Base-by-base conservation (phyloP, 129 eudicot species). In the Escallonia rubra region DNA sequence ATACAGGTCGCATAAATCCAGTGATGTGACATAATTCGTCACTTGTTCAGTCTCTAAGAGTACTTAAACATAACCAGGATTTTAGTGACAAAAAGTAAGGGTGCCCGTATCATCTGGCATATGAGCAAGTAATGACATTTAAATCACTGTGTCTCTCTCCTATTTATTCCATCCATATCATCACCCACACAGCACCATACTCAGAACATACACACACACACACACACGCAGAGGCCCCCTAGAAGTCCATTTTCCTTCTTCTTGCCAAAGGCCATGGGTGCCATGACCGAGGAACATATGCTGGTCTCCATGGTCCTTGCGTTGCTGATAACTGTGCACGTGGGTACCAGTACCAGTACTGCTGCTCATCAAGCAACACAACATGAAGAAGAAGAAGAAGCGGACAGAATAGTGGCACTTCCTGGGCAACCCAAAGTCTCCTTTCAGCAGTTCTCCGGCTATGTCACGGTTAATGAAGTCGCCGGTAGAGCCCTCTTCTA, bases 401-500 rank as follows among this genome's bases (percentile, higher is more conserved):
- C 80, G 47, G 98, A 93, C 79, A 69, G 96, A 65, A 88, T 93
- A 13, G 59, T 12, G 4, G 51, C 80, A 7, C 92, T 93, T 56
- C 98, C 98, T 43, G 98, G 98, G 11, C 98, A 93, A 67, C 98
- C 98, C 34, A 67, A 70, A 16, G 96, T 93, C 70, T 50, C 85
- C 3, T 93, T 93, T 68, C 83, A 82, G 65, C 98, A 92, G 61
- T 92, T 81, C 51, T 92, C 98, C 60, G 98, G 98, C 43, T 92
- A 92, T 38, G 96, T 92, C 34, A 92, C 98, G 42, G 98, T 92
- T 40, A 72, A 88, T 64, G 49, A 86, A 15, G 72, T 44, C 12
- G 91, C 87, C 59, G 98, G 98, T 7, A 76, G 98, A 76, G 95
- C 96, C 50, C 88, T 92, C 16, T 92, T 92, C 72, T 92, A 92